Percentiles rank a stretch among this genome's conserved stretches.
Conservation (phyloP, 768 basidiomycete genomes). For the Roridomyces roridus region DNA sequence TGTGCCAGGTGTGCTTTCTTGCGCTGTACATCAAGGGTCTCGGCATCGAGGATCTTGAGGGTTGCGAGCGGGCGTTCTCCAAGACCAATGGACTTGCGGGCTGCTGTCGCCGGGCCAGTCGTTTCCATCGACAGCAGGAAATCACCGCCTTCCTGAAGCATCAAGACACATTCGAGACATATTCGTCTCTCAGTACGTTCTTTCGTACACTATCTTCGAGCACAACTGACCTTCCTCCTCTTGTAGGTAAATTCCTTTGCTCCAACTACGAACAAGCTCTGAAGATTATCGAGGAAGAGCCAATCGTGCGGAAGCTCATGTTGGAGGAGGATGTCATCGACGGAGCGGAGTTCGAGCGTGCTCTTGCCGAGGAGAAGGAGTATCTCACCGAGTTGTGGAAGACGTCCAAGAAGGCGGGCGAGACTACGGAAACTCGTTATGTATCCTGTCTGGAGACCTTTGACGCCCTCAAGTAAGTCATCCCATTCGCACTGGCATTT, state of each 20-base stretch:
- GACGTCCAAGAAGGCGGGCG: background rate
- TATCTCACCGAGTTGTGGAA: background rate
- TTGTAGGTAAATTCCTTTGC: conserved; percentile 5
- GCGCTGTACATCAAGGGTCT: conserved; percentile 11
- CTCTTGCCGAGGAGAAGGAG: background rate
- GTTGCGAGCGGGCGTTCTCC: conserved; percentile 19
- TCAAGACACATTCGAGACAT: conserved; percentile 9
- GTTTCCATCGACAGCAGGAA: conserved; percentile 13
- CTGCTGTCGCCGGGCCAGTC: no score
- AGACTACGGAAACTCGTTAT: background rate
- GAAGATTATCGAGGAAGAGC: background rate
- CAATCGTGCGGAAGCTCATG: no score
- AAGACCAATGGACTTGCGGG: conserved; percentile 9
- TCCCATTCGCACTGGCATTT: no score
- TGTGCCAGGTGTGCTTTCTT: conserved; percentile 18
- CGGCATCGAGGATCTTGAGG: conserved; percentile 23
- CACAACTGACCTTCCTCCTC: no score
- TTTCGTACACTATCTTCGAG: background rate
- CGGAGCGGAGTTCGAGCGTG: background rate
- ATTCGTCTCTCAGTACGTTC: conserved; percentile 9
- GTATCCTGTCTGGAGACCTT: background rate
- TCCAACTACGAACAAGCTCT: conserved; percentile 14
- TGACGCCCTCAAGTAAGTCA: no score
- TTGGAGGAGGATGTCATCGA: background rate
- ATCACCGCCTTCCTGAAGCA: background rate